Percentiles rank a stretch among this genome's conserved stretches.
Conservation (phyloP, 192 early-diverging fungal species). For the Umbelopsis sp. region DNA sequence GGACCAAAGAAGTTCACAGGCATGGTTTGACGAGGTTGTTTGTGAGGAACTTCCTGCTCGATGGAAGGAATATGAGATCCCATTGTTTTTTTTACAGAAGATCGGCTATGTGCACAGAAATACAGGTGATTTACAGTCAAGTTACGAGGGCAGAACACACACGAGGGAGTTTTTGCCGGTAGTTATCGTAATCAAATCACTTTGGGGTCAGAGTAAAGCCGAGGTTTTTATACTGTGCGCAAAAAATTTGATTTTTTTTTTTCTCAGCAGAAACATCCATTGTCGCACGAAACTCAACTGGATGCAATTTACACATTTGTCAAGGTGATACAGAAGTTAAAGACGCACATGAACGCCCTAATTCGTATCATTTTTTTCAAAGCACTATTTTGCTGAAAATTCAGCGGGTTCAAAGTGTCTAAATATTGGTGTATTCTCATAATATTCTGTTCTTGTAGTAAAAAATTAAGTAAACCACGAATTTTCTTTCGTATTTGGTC, state of each 20-base stretch:
- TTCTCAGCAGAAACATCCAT: slow-evolving; percentile 21
- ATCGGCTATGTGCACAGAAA: slow-evolving; percentile 17
- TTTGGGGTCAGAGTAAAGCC: not conserved
- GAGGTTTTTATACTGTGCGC: slow-evolving; percentile 2
- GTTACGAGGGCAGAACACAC: not conserved
- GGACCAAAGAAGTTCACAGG: slow-evolving; percentile 45
- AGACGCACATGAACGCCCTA: not conserved
- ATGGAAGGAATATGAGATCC: slow-evolving; percentile 23
- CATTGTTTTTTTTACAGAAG: slow-evolving; percentile 13
- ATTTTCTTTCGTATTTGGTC: too few species aligned
- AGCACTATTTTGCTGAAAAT: too few species aligned
- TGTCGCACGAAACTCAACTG: not conserved
- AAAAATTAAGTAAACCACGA: too few species aligned
- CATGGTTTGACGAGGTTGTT: slow-evolving; percentile 40
- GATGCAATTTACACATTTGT: slow-evolving; percentile 11
- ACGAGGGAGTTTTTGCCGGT: not conserved
- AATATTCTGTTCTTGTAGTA: too few species aligned
- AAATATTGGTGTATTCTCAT: too few species aligned
- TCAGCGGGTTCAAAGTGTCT: too few species aligned
- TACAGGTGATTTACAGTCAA: slow-evolving; percentile 24
- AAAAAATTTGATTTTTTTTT: slow-evolving; percentile 15
- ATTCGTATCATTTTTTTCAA: too few species aligned
- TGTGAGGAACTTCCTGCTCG: slow-evolving; percentile 10
- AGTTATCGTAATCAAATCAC: not conserved
- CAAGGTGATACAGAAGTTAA: not conserved